phyloP scores from a whole-genome alignment of 441 rosid genomes.

The Biscutella laevigata region DNA sequence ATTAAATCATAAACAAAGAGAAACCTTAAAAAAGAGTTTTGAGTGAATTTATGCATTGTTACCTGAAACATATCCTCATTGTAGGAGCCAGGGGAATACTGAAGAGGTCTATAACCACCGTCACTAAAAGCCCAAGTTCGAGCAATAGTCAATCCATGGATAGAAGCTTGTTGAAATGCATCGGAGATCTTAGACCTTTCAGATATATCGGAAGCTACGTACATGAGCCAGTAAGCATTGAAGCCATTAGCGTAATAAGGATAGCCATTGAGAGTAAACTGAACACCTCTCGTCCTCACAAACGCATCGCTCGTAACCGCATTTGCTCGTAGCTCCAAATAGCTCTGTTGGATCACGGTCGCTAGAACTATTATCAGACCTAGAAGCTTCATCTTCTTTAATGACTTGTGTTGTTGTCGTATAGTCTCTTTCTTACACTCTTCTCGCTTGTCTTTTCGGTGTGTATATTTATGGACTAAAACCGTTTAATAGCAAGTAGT shows the following conservation, averaged over 20 bases:
- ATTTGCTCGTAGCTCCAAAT: slow-evolving; percentile 11
- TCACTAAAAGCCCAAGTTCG: slow-evolving; percentile 98
- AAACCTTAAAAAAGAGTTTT: no score
- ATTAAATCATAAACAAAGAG: not conserved
- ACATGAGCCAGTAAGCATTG: slow-evolving; percentile 97
- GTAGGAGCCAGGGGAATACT: slow-evolving; percentile 77
- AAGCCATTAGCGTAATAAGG: slow-evolving; percentile 85
- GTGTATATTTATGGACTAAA: slow-evolving; percentile 22
- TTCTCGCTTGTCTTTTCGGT: not conserved
- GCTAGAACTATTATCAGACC: slow-evolving; percentile 20
- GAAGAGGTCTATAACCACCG: slow-evolving; percentile 81
- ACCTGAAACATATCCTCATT: slow-evolving; percentile 85
- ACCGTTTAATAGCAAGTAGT: no score
- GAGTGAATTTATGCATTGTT: no score
- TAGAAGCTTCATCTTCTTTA: slow-evolving; percentile 30
- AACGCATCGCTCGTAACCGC: slow-evolving; percentile 51
- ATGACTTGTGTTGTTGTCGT: not conserved
- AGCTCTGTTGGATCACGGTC: slow-evolving; percentile 25
- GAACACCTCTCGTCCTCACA: slow-evolving; percentile 59
- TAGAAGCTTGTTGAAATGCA: slow-evolving; percentile 59
- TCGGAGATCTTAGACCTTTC: slow-evolving; percentile 58
- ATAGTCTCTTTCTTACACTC: slow-evolving; percentile 9
- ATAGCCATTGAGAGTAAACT: slow-evolving; percentile 58
- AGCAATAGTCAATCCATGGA: slow-evolving; percentile 67
- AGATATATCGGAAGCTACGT: slow-evolving; percentile 67